Conservation (phyloP, 345 rosid genomes). For the Adansonia digitata region DNA sequence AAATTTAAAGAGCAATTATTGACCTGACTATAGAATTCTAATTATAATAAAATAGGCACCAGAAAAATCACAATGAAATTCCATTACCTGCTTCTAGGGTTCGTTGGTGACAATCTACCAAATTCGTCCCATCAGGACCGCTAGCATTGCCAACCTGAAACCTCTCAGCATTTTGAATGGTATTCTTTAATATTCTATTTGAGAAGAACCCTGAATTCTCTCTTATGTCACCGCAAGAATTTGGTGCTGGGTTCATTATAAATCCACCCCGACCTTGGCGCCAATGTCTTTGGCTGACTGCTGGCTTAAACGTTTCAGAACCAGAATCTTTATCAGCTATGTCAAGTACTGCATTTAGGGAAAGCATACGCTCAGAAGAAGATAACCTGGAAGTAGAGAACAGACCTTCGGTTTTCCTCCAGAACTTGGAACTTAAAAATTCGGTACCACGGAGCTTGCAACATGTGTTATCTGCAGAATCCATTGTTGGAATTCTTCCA, state of each 20-base stretch:
- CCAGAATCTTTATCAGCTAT: constrained; percentile 21
- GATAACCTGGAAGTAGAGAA: constrained; percentile 36
- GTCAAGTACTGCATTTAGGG: constrained; percentile 16
- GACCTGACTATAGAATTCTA: background rate
- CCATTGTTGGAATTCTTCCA: constrained; percentile 50
- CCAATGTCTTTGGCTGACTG: constrained; percentile 28
- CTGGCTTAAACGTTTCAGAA: constrained; percentile 21
- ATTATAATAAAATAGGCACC: background rate
- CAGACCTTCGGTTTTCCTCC: constrained; percentile 71
- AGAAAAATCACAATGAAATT: background rate
- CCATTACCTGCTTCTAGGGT: constrained; percentile 37
- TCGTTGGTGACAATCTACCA: constrained; percentile 24
- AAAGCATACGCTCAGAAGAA: constrained; percentile 29
- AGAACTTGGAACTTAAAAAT: constrained; percentile 76
- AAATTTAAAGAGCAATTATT: background rate
- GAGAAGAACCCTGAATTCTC: constrained; percentile 27
- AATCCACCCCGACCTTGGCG: constrained; percentile 21
- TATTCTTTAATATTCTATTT: constrained; percentile 29
- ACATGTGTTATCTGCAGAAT: constrained; percentile 56
- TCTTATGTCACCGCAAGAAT: constrained; percentile 18
- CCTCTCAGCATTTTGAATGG: constrained; percentile 22
- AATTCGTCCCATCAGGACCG: constrained; percentile 23
- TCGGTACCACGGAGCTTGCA: constrained; percentile 84
- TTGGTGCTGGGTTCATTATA: constrained; percentile 17
- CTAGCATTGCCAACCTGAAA: constrained; percentile 22